Conservation (phyloP, 371 early-diverging fungal genomes). For the Nematocida displodere region DNA sequence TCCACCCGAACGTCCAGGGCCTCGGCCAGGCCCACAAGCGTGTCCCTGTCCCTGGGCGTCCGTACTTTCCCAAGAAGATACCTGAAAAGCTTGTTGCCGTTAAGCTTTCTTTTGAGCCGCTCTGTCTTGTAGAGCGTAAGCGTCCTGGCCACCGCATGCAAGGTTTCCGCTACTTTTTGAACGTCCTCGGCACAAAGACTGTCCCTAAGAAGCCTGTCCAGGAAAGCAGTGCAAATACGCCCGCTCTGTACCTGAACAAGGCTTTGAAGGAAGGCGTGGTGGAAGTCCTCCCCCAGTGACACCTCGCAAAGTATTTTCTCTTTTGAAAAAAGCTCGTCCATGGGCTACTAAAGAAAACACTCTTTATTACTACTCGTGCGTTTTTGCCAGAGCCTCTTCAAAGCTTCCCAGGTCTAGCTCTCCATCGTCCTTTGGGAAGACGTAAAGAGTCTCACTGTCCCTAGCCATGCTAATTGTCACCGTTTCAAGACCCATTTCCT, state of each 20-base stretch:
- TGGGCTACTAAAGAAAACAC: conserved; percentile 16
- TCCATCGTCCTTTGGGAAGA: conserved; percentile 16
- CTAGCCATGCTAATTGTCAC: neutral
- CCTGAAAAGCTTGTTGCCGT: neutral
- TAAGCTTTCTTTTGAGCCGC: conserved; percentile 29
- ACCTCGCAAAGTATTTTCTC: conserved; percentile 25
- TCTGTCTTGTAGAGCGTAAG: neutral
- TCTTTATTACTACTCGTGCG: neutral
- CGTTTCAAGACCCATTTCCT: neutral
- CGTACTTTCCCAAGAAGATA: neutral
- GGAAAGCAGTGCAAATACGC: neutral
- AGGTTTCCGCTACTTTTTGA: neutral
- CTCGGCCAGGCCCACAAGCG: neutral
- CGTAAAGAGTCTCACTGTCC: conserved; percentile 1
- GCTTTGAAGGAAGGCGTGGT: neutral
- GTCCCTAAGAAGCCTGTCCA: conserved; percentile 12
- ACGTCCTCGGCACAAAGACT: conserved; percentile 1
- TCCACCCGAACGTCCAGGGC: neutral
- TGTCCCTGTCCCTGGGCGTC: neutral
- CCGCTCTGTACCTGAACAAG: conserved; percentile 23
- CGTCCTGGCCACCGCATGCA: neutral
- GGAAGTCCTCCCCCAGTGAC: neutral
- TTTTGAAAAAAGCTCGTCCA: conserved; percentile 44
- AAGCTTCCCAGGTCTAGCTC: conserved; percentile 20
- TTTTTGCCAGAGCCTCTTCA: conserved; percentile 21